Evolutionary conservation across 495 filamentous ascomycete genomes (phyloP), one percentile per base, ranked within the genome.

Genomic region (Penicillium taxi): DNA sequence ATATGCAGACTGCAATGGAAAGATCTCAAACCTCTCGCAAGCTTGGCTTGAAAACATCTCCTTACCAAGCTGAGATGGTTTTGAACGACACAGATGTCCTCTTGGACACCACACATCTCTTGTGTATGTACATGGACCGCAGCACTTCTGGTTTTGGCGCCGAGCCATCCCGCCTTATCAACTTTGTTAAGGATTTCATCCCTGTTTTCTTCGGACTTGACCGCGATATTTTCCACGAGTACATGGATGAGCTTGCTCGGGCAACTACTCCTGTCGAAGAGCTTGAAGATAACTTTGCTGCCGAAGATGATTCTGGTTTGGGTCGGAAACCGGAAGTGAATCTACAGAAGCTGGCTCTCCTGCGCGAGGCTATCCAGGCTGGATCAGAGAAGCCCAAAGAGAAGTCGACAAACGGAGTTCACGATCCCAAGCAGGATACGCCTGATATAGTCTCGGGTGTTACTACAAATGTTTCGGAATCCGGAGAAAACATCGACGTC

Each of bases 151-250:
- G 78, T 39, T 84, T 80, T 41, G 69, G 70, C 9, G 65, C 74
- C 9, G 93, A 96, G 47, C 78, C 83, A 18, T 70, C 81, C 38
- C 79, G 82, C 17, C 75, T 95, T 23, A 70, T 80, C 44, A 75
- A 76, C 12, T 96, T 96, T 58, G 78, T 96, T 44, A 83, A 86
- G 52, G 81, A 82, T 17, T 95, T 96, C 45, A 77, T 96, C 36
- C 80, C 87, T 0, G 64, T 77, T 1, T 96, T 96, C 69, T 96
- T 96, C 45, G 86, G 83, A 26, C 67, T 96, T 43, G 74, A 90
- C 30, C 73, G 75, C 3, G 79, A 83, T 6, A 74, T 72, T 13
- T 85, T 95, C 40, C 75, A 84, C 39, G 73, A 81, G n/a, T 75
- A 77, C 35, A 77, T 94, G 44, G 75, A 76, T 39, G 82, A 84